Conservation (phyloP, 2,329 filamentous ascomycete genomes). For the Lecanosticta acicola region DNA sequence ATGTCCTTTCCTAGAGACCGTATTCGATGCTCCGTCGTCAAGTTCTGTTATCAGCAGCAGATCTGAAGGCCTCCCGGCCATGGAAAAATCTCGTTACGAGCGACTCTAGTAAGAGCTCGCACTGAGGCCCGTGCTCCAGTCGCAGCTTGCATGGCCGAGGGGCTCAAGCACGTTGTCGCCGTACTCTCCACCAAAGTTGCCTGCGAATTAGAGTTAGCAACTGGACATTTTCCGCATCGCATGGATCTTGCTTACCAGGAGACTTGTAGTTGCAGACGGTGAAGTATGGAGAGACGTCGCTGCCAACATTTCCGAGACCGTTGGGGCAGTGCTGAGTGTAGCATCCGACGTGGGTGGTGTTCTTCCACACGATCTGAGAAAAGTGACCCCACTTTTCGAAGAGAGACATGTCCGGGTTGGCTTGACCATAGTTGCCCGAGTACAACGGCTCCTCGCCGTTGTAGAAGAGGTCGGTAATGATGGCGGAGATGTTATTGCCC, state of each 20-base stretch:
- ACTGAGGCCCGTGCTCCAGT: constrained; percentile 23
- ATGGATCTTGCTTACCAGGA: constrained; percentile 53
- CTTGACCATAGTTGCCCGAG: constrained; percentile 51
- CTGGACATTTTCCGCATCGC: neutral
- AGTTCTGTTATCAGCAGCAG: constrained; percentile 15
- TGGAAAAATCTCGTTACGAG: neutral
- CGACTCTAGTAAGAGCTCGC: neutral
- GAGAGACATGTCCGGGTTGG: constrained; percentile 54
- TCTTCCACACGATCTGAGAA: constrained; percentile 67
- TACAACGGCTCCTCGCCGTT: constrained; percentile 65
- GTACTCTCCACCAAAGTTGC: constrained; percentile 53
- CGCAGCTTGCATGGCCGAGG: constrained; percentile 34
- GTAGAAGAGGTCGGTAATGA: constrained; percentile 83
- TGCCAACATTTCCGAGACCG: constrained; percentile 45
- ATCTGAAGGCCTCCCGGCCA: neutral
- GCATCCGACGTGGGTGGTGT: constrained; percentile 59
- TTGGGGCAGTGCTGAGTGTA: constrained; percentile 51
- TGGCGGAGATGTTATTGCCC: constrained; percentile 55
- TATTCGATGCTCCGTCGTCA: constrained; percentile 14
- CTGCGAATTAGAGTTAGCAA: constrained; percentile 30
- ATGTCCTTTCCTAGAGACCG: constrained; percentile 18
- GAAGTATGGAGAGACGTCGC: constrained; percentile 53
- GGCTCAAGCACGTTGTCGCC: constrained; percentile 47
- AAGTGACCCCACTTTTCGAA: constrained; percentile 71
- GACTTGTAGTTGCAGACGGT: constrained; percentile 85